Evolutionary conservation across 2,329 filamentous ascomycete genomes (phyloP).

Genomic region (Plenodomus tracheiphilus): DNA sequence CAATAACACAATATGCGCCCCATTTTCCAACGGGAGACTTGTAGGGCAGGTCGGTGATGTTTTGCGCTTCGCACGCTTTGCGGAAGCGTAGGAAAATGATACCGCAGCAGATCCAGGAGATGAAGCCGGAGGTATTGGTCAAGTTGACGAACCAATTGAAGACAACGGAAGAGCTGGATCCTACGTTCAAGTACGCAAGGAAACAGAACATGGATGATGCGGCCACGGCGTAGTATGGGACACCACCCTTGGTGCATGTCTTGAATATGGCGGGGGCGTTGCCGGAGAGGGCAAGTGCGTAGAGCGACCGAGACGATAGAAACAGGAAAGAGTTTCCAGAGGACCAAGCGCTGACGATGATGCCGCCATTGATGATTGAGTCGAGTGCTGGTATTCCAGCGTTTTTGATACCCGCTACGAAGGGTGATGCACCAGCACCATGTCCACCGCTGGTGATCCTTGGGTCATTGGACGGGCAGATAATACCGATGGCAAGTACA

Average conservation of each 20-base stretch:
- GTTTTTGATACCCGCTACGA: slow-evolving; percentile 55
- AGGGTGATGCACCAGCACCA: slow-evolving; percentile 58
- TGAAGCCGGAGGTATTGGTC: slow-evolving; percentile 60
- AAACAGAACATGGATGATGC: slow-evolving; percentile 49
- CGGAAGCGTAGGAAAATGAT: slow-evolving; percentile 64
- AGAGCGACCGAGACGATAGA: slow-evolving; percentile 56
- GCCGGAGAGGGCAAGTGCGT: slow-evolving; percentile 62
- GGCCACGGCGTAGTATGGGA: slow-evolving; percentile 54
- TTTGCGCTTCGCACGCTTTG: slow-evolving; percentile 59
- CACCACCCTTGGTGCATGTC: slow-evolving; percentile 63
- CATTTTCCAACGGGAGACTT: slow-evolving; percentile 63
- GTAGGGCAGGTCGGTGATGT: slow-evolving; percentile 59
- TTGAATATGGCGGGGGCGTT: slow-evolving; percentile 67
- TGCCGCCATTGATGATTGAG: slow-evolving; percentile 68
- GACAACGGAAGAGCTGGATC: slow-evolving; percentile 46
- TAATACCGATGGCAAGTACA: slow-evolving; percentile 64
- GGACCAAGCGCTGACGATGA: slow-evolving; percentile 66
- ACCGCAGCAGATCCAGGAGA: slow-evolving; percentile 58
- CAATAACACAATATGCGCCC: slow-evolving; percentile 63
- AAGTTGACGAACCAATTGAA: slow-evolving; percentile 75
- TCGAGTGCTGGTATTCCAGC: slow-evolving; percentile 61
- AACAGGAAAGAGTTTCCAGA: slow-evolving; percentile 61
- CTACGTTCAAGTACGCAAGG: slow-evolving; percentile 56
- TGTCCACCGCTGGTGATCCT: slow-evolving; percentile 56
- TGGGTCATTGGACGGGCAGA: slow-evolving; percentile 58